Evolutionary conservation across 305 asterid species (phyloP).

Genomic region (Fraxinus latifolia): DNA sequence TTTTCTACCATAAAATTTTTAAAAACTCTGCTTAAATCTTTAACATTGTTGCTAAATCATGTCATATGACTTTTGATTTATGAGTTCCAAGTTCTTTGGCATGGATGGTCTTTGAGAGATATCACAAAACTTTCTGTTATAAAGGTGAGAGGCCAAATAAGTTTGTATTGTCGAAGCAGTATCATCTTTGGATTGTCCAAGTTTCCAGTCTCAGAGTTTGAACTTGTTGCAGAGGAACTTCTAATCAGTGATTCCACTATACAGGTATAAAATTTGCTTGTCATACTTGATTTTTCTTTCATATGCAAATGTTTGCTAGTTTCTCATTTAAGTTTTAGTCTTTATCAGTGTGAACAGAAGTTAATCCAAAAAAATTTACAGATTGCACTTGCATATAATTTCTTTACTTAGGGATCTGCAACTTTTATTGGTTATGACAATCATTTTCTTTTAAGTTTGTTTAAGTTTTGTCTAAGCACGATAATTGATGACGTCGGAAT

Average conservation of each 20-base stretch:
- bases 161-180: slow-evolving; percentile 79
- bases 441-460: neutral
- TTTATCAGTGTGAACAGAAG: neutral
- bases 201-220: slow-evolving; percentile 91
- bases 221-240: slow-evolving; percentile 96
- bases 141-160: slow-evolving; percentile 97
- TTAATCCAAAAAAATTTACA: neutral
- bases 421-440: neutral
- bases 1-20: neutral
- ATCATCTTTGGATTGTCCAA: slow-evolving; percentile 81
- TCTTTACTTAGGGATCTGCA: neutral
- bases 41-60: slow-evolving; percentile 7
- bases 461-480: slow-evolving; percentile 10
- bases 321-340: neutral
- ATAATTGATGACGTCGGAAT: slow-evolving; percentile 3
- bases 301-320: neutral
- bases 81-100: neutral
- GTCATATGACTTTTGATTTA: slow-evolving; percentile 10
- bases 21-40: neutral
- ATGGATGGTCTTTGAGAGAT: neutral
- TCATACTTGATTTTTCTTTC: slow-evolving; percentile 5
- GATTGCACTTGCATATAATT: neutral
- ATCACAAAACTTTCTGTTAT: slow-evolving; percentile 24
- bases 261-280: slow-evolving; percentile 48
- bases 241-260: slow-evolving; percentile 86